Percentiles rank a stretch among this genome's conserved stretches.
Evolutionary conservation across 1,139 yeast genomes (phyloP).

Genomic region (Magnusiomyces suaveolens): DNA sequence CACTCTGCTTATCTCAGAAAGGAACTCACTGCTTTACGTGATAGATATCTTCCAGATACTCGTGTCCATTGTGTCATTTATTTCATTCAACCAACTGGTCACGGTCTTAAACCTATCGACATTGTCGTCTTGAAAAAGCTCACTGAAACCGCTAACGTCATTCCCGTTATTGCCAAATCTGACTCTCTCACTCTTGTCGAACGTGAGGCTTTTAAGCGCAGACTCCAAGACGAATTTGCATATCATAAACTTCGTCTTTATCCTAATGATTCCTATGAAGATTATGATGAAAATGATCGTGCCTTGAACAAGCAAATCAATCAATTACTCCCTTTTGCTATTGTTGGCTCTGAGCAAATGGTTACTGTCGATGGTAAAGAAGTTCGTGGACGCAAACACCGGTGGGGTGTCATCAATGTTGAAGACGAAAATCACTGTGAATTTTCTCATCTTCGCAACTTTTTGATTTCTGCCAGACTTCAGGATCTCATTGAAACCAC

Average conservation of each 20-base stretch:
- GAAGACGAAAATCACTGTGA: slow-evolving; percentile 95
- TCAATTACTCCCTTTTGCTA: slow-evolving; percentile 74
- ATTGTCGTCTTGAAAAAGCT: slow-evolving; percentile 74
- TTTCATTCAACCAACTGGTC: slow-evolving; percentile 81
- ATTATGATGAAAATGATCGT: slow-evolving; percentile 46
- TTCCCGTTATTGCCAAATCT: slow-evolving; percentile 90
- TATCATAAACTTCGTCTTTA: slow-evolving; percentile 69
- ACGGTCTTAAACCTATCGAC: slow-evolving; percentile 73
- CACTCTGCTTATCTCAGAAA: slow-evolving; percentile 87
- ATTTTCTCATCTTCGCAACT: slow-evolving; percentile 85
- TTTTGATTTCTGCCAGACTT: slow-evolving; percentile 86
- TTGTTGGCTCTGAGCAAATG: slow-evolving; percentile 80
- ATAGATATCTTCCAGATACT: slow-evolving; percentile 72
- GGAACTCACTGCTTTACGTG: slow-evolving; percentile 94
- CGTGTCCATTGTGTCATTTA: slow-evolving; percentile 90
- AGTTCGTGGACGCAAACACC: slow-evolving; percentile 82
- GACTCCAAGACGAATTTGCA: slow-evolving; percentile 62
- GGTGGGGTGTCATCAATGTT: slow-evolving; percentile 81
- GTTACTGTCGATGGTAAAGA: slow-evolving; percentile 57
- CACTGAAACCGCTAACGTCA: slow-evolving; percentile 85
- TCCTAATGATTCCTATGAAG: slow-evolving; percentile 84
- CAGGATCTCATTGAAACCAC: slow-evolving; percentile 96
- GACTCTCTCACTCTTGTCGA: slow-evolving; percentile 84
- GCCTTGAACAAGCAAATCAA: slow-evolving; percentile 39
- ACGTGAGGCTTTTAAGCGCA: slow-evolving; percentile 64